phyloP scores from a whole-genome alignment of 306 rosid species.

The Cucurbita argyrosperma region DNA sequence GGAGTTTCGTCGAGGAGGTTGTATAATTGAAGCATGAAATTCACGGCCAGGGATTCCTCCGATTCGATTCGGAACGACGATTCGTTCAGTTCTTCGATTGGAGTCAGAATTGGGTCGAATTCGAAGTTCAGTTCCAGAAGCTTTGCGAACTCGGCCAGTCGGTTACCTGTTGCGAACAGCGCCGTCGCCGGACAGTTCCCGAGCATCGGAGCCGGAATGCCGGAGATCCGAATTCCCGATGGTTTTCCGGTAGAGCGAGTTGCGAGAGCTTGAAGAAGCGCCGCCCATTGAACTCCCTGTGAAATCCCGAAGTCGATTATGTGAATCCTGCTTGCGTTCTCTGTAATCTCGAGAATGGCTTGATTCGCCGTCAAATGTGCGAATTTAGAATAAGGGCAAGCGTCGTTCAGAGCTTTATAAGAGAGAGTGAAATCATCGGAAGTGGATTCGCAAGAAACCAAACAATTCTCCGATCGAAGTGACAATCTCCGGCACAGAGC shows the following conservation, averaged over 20 bases:
- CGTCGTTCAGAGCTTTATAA: slow-evolving; percentile 79
- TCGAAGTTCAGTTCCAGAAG: slow-evolving; percentile 52
- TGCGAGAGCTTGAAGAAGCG: slow-evolving; percentile 76
- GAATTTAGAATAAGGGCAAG: slow-evolving; percentile 86
- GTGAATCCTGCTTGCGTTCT: slow-evolving; percentile 47
- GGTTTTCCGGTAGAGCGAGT: slow-evolving; percentile 84
- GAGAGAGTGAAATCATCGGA: slow-evolving; percentile 56
- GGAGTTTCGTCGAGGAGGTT: slow-evolving; percentile 64
- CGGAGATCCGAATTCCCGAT: slow-evolving; percentile 46
- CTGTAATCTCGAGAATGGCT: slow-evolving; percentile 80
- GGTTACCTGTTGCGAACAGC: slow-evolving; percentile 64
- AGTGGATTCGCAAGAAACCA: slow-evolving; percentile 9
- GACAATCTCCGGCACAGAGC: slow-evolving; percentile 38
- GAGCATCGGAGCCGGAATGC: slow-evolving; percentile 68
- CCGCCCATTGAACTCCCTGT: slow-evolving; percentile 96
- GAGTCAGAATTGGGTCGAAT: slow-evolving; percentile 58
- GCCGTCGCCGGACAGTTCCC: slow-evolving; percentile 43
- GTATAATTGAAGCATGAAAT: slow-evolving; percentile 82
- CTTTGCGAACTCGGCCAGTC: slow-evolving; percentile 63
- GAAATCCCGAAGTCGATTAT: slow-evolving; percentile 85
- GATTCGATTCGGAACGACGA: slow-evolving; percentile 41
- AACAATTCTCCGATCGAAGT: slow-evolving; percentile 6
- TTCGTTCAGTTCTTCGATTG: slow-evolving; percentile 44
- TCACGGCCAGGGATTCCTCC: slow-evolving; percentile 62
- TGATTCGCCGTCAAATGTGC: slow-evolving; percentile 93